Percentiles rank a stretch among this genome's conserved stretches.
Evolutionary conservation across 306 rosid species (phyloP).

Genomic region (Fragaria vesca): DNA sequence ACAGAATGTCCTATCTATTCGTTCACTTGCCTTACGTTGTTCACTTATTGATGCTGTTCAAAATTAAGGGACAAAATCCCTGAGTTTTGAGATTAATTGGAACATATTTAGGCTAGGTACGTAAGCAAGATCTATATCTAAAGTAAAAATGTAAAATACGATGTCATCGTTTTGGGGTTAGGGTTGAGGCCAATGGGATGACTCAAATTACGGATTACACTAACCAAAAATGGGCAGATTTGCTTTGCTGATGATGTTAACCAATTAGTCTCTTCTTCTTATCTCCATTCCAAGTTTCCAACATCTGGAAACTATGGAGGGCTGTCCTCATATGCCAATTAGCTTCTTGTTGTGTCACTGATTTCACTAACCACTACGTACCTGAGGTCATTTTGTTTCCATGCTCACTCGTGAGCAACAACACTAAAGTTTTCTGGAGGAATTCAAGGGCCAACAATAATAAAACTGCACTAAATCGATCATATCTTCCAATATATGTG

Average conservation of each 20-base stretch:
- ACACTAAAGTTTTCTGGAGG: background rate
- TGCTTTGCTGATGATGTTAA: background rate
- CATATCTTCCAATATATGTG: background rate
- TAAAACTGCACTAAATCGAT: background rate
- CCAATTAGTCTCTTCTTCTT: background rate
- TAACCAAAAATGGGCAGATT: background rate
- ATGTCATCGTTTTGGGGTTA: background rate
- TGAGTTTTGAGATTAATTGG: background rate
- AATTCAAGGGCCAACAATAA: slow-evolving; percentile 4
- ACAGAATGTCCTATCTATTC: background rate
- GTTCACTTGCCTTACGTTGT: background rate
- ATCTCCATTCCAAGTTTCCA: background rate
- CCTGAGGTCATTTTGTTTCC: slow-evolving; percentile 14
- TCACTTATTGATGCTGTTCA: background rate
- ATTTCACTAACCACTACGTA: slow-evolving; percentile 5
- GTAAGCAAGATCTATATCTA: background rate
- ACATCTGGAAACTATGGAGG: background rate
- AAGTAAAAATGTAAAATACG: background rate
- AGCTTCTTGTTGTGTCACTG: background rate
- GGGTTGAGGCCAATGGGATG: background rate
- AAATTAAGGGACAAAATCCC: slow-evolving; percentile 9
- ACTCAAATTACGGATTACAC: slow-evolving; percentile 2
- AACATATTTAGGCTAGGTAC: background rate
- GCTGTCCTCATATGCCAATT: slow-evolving; percentile 5
- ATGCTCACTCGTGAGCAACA: slow-evolving; percentile 11